Conservation (phyloP, 2,329 filamentous ascomycete genomes). For the Alternaria postmessia region DNA sequence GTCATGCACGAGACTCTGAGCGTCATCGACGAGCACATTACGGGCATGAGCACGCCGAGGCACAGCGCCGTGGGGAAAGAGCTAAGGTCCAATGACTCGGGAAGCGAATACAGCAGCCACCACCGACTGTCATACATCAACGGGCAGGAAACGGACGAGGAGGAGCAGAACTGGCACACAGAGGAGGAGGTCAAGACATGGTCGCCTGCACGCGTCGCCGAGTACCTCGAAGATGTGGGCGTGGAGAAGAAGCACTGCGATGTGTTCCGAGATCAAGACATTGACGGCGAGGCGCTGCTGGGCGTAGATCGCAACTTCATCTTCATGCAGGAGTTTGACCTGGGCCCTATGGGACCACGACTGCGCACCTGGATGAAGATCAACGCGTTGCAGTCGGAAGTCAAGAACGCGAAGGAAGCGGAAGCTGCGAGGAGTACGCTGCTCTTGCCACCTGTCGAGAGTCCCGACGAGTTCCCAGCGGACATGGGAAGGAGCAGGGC, state of each 20-base stretch:
- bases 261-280: constrained; percentile 95
- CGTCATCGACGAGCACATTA: constrained; percentile 97
- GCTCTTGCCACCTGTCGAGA: constrained; percentile 46
- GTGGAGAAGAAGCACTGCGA: constrained; percentile 92
- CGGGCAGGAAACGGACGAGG: constrained; percentile 93
- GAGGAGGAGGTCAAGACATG: constrained; percentile 79
- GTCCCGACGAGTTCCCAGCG: constrained; percentile 35
- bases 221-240: constrained; percentile 84
- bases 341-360: constrained; percentile 87
- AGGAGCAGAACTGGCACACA: constrained; percentile 76
- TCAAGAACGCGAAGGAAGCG: constrained; percentile 64
- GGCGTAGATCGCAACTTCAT: constrained; percentile 96
- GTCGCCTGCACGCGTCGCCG: constrained; percentile 83
- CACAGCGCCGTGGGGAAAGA: constrained; percentile 62
- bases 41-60: constrained; percentile 74
- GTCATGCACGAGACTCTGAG: constrained; percentile 95
- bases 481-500: constrained; percentile 58
- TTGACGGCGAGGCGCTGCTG: constrained; percentile 88
- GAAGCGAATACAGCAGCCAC: constrained; percentile 88
- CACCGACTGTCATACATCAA: constrained; percentile 89
- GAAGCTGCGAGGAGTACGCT: constrained; percentile 44
- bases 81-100: constrained; percentile 73
- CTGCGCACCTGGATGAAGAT: constrained; percentile 98
- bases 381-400: constrained; percentile 87
- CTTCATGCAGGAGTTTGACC: constrained; percentile 93